Evolutionary conservation across 306 rosid genomes (phyloP).

Genomic region (Rosa rugosa): DNA sequence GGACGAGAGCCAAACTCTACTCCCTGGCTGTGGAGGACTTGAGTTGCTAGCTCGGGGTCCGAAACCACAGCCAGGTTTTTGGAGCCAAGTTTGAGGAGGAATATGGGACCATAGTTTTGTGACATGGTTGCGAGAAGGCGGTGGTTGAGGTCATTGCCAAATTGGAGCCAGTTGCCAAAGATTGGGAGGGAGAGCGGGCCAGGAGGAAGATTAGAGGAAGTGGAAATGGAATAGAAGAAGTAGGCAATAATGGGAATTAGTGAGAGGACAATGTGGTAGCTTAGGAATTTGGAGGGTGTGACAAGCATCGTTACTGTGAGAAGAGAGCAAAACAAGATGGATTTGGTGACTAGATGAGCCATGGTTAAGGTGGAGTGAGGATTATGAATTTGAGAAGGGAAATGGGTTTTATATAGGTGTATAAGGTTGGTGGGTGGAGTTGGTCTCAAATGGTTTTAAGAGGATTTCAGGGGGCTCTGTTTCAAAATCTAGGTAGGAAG

Average conservation of each 20-base stretch:
- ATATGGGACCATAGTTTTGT: slow-evolving; percentile 57
- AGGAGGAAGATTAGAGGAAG: slow-evolving; percentile 46
- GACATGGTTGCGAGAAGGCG: slow-evolving; percentile 62
- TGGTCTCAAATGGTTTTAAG: slow-evolving; percentile 33
- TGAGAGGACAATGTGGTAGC: slow-evolving; percentile 12
- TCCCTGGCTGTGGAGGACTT: slow-evolving; percentile 81
- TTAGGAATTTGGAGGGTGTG: slow-evolving; percentile 28
- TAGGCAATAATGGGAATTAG: slow-evolving; percentile 17
- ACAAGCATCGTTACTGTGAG: slow-evolving; percentile 20
- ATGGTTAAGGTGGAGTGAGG: slow-evolving; percentile 14
- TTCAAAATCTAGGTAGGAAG: slow-evolving; percentile 31
- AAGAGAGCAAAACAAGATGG: slow-evolving; percentile 30
- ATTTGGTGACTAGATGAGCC: slow-evolving; percentile 32
- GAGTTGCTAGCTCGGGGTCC: slow-evolving; percentile 59
- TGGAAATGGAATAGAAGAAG: slow-evolving; percentile 21
- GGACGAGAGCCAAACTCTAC: slow-evolving; percentile 79
- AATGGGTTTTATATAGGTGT: slow-evolving; percentile 12
- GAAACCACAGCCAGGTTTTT: slow-evolving; percentile 70
- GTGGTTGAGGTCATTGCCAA: slow-evolving; percentile 80
- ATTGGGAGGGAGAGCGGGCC: slow-evolving; percentile 69
- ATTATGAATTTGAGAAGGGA: slow-evolving; percentile 2
- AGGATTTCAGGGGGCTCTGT: slow-evolving; percentile 26
- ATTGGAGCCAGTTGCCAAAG: slow-evolving; percentile 85
- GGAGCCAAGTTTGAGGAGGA: slow-evolving; percentile 73
- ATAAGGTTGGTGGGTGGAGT: slow-evolving; percentile 21